Evolutionary conservation across 2,329 filamentous ascomycete genomes (phyloP).

Genomic region (Paradendryphiella salina): DNA sequence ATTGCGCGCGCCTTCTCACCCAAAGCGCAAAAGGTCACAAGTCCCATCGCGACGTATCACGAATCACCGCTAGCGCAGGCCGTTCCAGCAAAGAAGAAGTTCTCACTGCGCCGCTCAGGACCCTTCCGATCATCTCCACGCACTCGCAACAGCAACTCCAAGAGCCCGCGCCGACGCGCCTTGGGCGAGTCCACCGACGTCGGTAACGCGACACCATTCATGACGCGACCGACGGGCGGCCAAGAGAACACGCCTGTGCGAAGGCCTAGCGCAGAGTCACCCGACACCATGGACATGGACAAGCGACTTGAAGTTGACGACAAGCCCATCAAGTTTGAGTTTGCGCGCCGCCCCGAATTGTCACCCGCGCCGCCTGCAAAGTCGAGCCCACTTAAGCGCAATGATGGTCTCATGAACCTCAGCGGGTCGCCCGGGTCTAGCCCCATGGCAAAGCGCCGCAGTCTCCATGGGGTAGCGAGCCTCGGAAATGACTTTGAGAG

Average conservation of each 20-base stretch:
- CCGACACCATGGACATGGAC: constrained; percentile 43
- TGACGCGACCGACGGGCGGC: constrained; percentile 53
- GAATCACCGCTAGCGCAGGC: constrained; percentile 62
- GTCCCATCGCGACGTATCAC: constrained; percentile 55
- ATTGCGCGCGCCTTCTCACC: constrained; percentile 53
- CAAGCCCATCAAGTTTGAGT: constrained; percentile 54
- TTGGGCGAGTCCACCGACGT: constrained; percentile 71
- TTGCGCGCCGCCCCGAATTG: constrained; percentile 40
- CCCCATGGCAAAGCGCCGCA: constrained; percentile 88
- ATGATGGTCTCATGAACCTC: constrained; percentile 85
- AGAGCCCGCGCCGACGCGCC: constrained; percentile 73
- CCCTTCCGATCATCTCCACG: constrained; percentile 63
- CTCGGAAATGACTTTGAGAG: constrained; percentile 65
- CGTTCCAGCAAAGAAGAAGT: constrained; percentile 63
- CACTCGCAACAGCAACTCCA: constrained; percentile 67
- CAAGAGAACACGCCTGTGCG: constrained; percentile 50
- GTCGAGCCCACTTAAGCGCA: constrained; percentile 87
- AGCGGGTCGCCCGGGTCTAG: constrained; percentile 78
- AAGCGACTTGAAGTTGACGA: constrained; percentile 50
- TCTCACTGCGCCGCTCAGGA: constrained; percentile 53
- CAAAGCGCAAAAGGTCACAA: constrained; percentile 52
- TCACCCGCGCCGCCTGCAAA: constrained; percentile 57
- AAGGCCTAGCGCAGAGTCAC: constrained; percentile 34
- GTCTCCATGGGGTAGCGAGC: constrained; percentile 72
- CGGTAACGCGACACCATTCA: constrained; percentile 66